Conservation (phyloP, 2,329 filamentous ascomycete species). For the Diaporthe sp. region DNA sequence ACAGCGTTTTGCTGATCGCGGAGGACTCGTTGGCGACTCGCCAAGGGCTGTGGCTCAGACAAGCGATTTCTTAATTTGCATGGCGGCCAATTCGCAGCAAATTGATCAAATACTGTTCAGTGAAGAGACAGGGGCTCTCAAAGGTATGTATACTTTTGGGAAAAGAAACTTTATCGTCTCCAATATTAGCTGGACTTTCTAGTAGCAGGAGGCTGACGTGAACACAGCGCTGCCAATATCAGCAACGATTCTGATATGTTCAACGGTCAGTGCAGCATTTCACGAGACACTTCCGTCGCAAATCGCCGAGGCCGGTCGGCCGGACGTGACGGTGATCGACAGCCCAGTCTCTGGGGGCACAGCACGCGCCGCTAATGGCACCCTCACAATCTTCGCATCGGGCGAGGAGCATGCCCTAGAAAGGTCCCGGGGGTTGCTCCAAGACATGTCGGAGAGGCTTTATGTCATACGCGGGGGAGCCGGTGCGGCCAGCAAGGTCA, state of each 20-base stretch:
- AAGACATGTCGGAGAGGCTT: slow-evolving; percentile 71
- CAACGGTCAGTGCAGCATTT: slow-evolving; percentile 71
- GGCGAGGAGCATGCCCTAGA: slow-evolving; percentile 65
- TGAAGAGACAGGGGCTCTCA: slow-evolving; percentile 56
- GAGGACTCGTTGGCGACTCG: slow-evolving; percentile 66
- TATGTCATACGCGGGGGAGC: slow-evolving; percentile 64
- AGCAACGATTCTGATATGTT: slow-evolving; percentile 70
- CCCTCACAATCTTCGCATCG: slow-evolving; percentile 68
- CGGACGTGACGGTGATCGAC: slow-evolving; percentile 72
- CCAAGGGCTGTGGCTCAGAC: slow-evolving; percentile 67
- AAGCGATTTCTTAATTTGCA: slow-evolving; percentile 71
- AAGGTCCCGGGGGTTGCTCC: slow-evolving; percentile 66
- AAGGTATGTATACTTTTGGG: neutral
- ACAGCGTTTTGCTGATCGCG: slow-evolving; percentile 68
- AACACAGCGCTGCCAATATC: slow-evolving; percentile 60
- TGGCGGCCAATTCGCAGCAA: slow-evolving; percentile 65
- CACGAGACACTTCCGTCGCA: slow-evolving; percentile 65
- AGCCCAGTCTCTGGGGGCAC: slow-evolving; percentile 75
- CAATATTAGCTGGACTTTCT: neutral
- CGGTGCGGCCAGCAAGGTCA: slow-evolving; percentile 67
- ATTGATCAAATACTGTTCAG: slow-evolving; percentile 70
- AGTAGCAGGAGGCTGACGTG: slow-evolving; percentile 41
- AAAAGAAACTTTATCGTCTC: neutral
- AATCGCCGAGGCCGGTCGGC: slow-evolving; percentile 62
- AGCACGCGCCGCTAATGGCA: neutral